Base-by-base conservation (phyloP, 164 flowering plant genomes). In the Dillenia turbinata region DNA sequence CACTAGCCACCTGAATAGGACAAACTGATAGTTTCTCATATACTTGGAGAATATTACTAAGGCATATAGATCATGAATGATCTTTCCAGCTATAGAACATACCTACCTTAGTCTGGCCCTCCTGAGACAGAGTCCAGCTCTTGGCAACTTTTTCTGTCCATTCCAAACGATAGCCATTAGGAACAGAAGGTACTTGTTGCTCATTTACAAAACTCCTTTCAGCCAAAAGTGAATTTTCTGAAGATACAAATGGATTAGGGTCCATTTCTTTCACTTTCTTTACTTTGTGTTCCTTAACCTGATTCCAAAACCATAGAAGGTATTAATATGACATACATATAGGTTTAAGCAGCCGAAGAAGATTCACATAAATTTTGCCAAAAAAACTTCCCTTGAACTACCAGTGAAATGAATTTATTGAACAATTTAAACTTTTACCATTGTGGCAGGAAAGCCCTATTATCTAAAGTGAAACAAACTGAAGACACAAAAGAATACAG, bases 191-290 rank as follows among this genome's bases (percentile, higher is more conserved):
- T 62, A 68, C 66, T 22, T 66, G 69, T 58, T 75, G 73, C 65
- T 67, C 82, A 56, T 63, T 63, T 44, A 60, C 52, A 62, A 76
- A 85, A 75, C 86, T 85, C 49, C 72, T 81, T 65, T 83, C 85
- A 49, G 84, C 77, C 70, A 90, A 73, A 52, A 90, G 78, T n/a
- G 74, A 64, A 78, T 85, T 90, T 71, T 90, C 93, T 54, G 85
- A 74, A 62, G 57, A 69, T 9, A 81, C 73, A 62, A 54, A 52
- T 50, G 80, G 78, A 73, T 68, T 60, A 48, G 54, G 71, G 24
- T 77, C 79, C 71, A 79, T 77, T 64, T 83, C 84, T 68, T 78
- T 80, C 44, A 78, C 81, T 68, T 80, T 80, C 76, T 84, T 86
- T 45, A 75, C 77, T 69, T 79, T 78, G 10, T 56, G 74, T 15